Evolutionary conservation across 306 rosid genomes (phyloP).

Genomic region (Vachellia collinsii): DNA sequence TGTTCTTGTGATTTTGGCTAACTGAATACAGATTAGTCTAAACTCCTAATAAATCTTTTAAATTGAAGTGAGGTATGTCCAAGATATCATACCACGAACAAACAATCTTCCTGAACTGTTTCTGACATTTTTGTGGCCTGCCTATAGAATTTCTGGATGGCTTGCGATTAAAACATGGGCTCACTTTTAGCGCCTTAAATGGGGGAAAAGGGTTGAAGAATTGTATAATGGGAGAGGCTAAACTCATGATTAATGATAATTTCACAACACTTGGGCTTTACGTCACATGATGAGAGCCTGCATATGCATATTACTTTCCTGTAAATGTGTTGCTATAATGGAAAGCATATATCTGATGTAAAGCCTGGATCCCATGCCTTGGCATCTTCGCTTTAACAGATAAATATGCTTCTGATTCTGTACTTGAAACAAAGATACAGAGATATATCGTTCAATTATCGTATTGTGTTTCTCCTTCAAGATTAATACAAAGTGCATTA

Average conservation of each 20-base stretch:
- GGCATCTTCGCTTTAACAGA: not conserved
- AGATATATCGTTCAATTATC: no score
- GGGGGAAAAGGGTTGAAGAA: not conserved
- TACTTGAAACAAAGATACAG: not conserved
- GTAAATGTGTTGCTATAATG: not conserved
- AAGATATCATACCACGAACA: no score
- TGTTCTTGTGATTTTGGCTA: no score
- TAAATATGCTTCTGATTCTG: not conserved
- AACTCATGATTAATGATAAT: not conserved
- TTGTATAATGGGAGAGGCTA: not conserved
- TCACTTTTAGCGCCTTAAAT: slow-evolving; percentile 1
- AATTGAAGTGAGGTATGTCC: no score
- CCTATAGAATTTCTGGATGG: not conserved
- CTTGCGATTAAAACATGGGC: not conserved
- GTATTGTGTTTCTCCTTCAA: no score
- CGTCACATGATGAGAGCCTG: not conserved
- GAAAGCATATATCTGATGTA: not conserved
- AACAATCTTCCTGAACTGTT: not conserved
- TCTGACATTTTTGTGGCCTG: not conserved
- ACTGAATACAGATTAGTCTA: no score
- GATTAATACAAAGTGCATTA: no score
- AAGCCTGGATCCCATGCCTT: not conserved
- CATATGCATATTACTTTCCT: not conserved
- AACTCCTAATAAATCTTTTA: no score
- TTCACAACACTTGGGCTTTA: not conserved